These are phyloP conservation scores for Myxozyma udenii DNA, from an alignment of 805 yeast species.

Conservation along the genomic window DNA sequence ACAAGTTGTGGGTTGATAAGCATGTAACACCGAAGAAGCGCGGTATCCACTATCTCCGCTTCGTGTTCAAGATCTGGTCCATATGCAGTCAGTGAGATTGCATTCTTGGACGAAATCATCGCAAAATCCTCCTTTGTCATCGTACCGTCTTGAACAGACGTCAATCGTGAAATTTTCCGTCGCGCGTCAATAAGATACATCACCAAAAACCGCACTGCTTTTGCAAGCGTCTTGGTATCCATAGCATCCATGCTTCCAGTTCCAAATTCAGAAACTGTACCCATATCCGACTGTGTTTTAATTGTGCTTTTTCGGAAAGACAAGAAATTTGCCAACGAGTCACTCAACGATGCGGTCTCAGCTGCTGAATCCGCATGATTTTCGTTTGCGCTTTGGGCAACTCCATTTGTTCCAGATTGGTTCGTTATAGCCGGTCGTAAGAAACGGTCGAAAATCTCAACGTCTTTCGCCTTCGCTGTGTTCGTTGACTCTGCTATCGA, in stretches of 20 bases:
- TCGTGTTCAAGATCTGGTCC: constrained; percentile 36
- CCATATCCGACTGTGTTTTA: constrained; percentile 12
- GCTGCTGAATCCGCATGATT: constrained; percentile 5
- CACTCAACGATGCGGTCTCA: constrained; percentile 17
- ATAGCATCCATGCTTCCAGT: constrained; percentile 11
- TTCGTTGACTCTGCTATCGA: constrained; percentile 13
- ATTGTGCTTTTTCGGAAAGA: constrained; percentile 17
- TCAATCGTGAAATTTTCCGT: constrained; percentile 43
- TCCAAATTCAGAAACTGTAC: background rate
- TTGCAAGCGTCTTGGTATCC: constrained; percentile 11
- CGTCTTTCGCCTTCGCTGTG: constrained; percentile 8
- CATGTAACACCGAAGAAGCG: constrained; percentile 71
- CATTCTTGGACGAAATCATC: constrained; percentile 4
- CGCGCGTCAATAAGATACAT: constrained; percentile 51
- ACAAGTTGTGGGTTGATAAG: constrained; percentile 66
- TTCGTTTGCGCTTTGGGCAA: too few species aligned
- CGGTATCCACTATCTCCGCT: constrained; percentile 62
- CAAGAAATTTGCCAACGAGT: constrained; percentile 19
- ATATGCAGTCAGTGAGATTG: constrained; percentile 22
- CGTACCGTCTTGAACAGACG: constrained; percentile 21
- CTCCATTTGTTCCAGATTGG: constrained; percentile 2
- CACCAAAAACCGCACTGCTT: constrained; percentile 38
- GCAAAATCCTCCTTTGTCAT: constrained; percentile 23
- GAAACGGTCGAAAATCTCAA: constrained; percentile 25
- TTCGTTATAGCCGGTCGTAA: constrained; percentile 16